Percentiles rank a stretch among this genome's conserved stretches.
phyloP scores from a whole-genome alignment of 257 asterid genomes.

The Fraxinus excelsior region DNA sequence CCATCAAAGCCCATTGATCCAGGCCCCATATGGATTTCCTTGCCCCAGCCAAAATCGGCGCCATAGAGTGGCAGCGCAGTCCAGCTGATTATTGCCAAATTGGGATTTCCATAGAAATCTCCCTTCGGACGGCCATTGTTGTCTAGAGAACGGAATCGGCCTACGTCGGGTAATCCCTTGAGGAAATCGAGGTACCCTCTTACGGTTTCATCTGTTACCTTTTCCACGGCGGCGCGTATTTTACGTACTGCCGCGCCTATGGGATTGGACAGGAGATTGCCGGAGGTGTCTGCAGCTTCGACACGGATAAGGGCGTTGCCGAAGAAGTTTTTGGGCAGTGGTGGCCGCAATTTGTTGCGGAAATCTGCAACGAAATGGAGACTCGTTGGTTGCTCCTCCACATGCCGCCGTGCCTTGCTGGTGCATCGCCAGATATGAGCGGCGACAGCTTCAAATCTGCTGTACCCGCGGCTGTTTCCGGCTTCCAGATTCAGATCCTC shows the following conservation, averaged over 20 bases:
- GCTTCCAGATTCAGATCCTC: not conserved
- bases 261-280: constrained; percentile 41
- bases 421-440: constrained; percentile 56
- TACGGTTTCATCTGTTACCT: constrained; percentile 52
- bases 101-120: constrained; percentile 67
- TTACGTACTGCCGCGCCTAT: constrained; percentile 41
- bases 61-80: constrained; percentile 67
- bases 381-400: constrained; percentile 39
- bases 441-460: constrained; percentile 48
- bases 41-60: constrained; percentile 89
- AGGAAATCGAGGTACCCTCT: constrained; percentile 59
- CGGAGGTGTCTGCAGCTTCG: constrained; percentile 49
- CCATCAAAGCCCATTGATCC: constrained; percentile 68
- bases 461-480: constrained; percentile 17
- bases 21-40: constrained; percentile 70
- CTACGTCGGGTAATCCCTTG: constrained; percentile 56
- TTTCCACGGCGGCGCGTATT: constrained; percentile 52
- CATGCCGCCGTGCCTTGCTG: constrained; percentile 46
- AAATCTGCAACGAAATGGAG: constrained; percentile 56
- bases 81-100: constrained; percentile 77
- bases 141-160: constrained; percentile 54
- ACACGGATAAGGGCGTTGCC: constrained; percentile 73
- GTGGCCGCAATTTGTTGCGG: constrained; percentile 58
- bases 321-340: constrained; percentile 61
- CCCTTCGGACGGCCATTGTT: constrained; percentile 35